Evolutionary conservation across 257 asterid species (phyloP), one percentile per base, ranked within the genome.

Genomic region (Solanum neorickii): DNA sequence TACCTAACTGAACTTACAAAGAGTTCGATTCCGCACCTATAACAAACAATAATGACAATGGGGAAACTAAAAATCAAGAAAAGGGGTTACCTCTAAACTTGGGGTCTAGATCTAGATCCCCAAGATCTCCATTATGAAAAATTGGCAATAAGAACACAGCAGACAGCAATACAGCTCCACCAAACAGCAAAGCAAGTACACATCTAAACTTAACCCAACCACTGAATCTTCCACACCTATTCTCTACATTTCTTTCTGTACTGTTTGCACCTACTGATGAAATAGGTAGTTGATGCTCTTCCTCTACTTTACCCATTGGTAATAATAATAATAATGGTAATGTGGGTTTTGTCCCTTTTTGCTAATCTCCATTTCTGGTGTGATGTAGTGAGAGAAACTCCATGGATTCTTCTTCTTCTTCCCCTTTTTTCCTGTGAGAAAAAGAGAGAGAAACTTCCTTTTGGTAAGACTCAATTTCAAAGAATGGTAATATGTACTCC

Each of bases 111-210:
- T 94, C 98, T 93, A 89, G 95, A 94, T 91, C 95, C 91, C 88
- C 89, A 25, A 65, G 92, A 91, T 91, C 91, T 86, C 96, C 91
- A 86, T 31, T 83, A 62, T 75, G 94, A 87, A 94, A 93, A 88
- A 93, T 84, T 68, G 98, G 99, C 91, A 95, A 90, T 95, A 92
- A 93, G 88, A 94, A 96, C 52, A 94, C 56, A 90, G 97, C 96
- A 87, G 98, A 93, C 33, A 94, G 88, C 47, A 94, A 87, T 86
- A 94, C 98, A 42, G 92, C 99, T 70, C 91, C 88, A 74, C 98
- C 94, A 86, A 96, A 91, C 33, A 94, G 60, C 88, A 94, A 82
- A 89, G 89, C 94, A 89, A 93, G 49, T 82, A 94, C 93, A 87
- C 99, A 96, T 91, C 94, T 96, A 83, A 92, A 92, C 89, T 91